A percentile compares a stretch with the other conserved stretches of the same genome.
These are phyloP conservation scores for Meyerozyma carpophila DNA, from an alignment of 1,139 yeast species.

Conservation along the genomic window DNA sequence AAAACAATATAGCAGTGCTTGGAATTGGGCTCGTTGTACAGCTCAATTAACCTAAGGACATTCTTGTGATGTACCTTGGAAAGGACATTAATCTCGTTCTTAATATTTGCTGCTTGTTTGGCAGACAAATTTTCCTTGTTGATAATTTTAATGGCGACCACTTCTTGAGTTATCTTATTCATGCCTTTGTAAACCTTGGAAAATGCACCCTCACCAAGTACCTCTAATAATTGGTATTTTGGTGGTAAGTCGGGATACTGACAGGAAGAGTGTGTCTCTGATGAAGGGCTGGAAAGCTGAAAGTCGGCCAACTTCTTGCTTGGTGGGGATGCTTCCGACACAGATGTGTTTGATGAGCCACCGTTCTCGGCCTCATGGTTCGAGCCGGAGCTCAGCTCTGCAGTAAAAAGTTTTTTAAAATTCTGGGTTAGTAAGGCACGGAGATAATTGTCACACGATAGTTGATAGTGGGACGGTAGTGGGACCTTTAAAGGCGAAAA, in stretches of 20 bases:
- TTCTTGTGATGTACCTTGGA: constrained; percentile 66
- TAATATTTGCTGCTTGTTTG: constrained; percentile 52
- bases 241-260: constrained; percentile 12
- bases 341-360: neutral
- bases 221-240: constrained; percentile 14
- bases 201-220: constrained; percentile 84
- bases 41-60: constrained; percentile 66
- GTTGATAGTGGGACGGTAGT: neutral
- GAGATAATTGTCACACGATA: neutral
- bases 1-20: constrained; percentile 68
- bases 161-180: constrained; percentile 37
- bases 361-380: neutral
- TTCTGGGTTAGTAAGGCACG: constrained; percentile 1
- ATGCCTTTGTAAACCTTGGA: constrained; percentile 77
- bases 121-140: constrained; percentile 52
- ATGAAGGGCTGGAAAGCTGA: neutral
- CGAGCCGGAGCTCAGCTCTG: neutral
- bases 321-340: neutral
- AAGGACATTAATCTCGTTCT: constrained; percentile 86
- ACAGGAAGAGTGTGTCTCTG: constrained; percentile 5
- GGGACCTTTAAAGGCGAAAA: neutral
- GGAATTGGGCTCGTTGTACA: constrained; percentile 41
- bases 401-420: constrained; percentile 1
- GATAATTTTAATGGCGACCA: constrained; percentile 83
- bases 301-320: neutral